A percentile compares a stretch with the other conserved stretches of the same genome.
phyloP scores from a whole-genome alignment of 2,329 filamentous ascomycete genomes.

The Plectosphaerella cucumerina region DNA sequence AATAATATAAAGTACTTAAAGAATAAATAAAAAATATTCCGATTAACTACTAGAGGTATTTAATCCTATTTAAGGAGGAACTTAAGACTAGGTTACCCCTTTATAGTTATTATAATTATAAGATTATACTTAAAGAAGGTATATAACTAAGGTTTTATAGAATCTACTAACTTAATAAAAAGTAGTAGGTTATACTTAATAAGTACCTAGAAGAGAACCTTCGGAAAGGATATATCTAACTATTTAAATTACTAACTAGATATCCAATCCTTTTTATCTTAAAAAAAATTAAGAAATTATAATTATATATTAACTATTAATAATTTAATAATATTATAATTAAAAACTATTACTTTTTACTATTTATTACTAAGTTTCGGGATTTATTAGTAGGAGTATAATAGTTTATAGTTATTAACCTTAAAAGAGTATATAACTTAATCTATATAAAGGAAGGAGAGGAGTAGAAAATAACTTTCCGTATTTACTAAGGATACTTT shows the following conservation, averaged over 20 bases:
- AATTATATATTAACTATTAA: constrained; percentile 29
- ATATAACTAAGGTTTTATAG: no score
- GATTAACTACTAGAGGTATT: background rate
- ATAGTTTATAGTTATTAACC: background rate
- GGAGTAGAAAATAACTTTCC: no score
- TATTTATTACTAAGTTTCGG: no score
- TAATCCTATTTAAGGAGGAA: background rate
- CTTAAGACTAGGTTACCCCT: constrained; percentile 3
- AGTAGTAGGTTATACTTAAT: no score
- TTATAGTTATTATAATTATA: no score
- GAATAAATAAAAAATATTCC: background rate
- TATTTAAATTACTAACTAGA: constrained; percentile 11
- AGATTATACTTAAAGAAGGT: no score
- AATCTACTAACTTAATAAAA: no score
- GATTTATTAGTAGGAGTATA: background rate
- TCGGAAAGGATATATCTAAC: constrained; percentile 14
- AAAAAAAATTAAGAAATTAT: constrained; percentile 21
- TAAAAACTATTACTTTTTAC: background rate
- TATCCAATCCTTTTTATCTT: constrained; percentile 23
- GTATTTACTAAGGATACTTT: no score
- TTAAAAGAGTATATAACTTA: background rate
- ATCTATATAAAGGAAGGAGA: no score
- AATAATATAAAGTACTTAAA: no score
- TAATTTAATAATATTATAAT: background rate
- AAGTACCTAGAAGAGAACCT: no score